Evolutionary conservation across 306 rosid species (phyloP).

Genomic region (Vigna radiata): DNA sequence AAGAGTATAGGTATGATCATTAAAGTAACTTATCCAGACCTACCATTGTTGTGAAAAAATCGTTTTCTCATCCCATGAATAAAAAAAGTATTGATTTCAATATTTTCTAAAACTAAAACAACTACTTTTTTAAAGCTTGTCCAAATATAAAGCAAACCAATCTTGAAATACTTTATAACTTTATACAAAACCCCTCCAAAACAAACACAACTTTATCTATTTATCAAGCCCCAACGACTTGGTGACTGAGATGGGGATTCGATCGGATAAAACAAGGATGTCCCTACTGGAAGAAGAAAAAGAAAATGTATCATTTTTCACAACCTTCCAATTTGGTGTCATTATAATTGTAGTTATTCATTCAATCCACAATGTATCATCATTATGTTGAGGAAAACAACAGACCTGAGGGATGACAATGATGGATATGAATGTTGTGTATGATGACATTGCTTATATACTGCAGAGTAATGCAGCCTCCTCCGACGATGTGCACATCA

Average conservation of each 20-base stretch:
- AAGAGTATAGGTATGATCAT: neutral
- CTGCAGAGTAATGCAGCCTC: constrained; percentile 95
- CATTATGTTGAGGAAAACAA: neutral
- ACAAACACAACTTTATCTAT: neutral
- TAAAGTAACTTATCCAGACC: neutral
- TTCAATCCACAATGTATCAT: neutral
- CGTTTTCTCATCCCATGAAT: neutral
- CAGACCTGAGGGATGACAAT: constrained; percentile 82
- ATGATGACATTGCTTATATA: constrained; percentile 87
- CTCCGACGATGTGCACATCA: constrained; percentile 93
- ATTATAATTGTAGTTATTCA: neutral
- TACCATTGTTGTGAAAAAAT: neutral
- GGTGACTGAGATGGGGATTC: neutral
- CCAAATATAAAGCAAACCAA: neutral
- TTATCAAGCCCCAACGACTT: neutral
- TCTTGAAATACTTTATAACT: neutral
- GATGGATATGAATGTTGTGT: constrained; percentile 91
- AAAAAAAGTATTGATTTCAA: neutral
- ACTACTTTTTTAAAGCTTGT: constrained; percentile 17
- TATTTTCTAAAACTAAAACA: neutral
- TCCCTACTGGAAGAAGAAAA: neutral
- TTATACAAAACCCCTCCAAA: neutral
- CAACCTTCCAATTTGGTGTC: neutral
- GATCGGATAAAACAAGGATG: neutral
- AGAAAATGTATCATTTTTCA: neutral